phyloP scores from a whole-genome alignment of 1,139 yeast species.

The Sugiyamaella xylanicola region DNA sequence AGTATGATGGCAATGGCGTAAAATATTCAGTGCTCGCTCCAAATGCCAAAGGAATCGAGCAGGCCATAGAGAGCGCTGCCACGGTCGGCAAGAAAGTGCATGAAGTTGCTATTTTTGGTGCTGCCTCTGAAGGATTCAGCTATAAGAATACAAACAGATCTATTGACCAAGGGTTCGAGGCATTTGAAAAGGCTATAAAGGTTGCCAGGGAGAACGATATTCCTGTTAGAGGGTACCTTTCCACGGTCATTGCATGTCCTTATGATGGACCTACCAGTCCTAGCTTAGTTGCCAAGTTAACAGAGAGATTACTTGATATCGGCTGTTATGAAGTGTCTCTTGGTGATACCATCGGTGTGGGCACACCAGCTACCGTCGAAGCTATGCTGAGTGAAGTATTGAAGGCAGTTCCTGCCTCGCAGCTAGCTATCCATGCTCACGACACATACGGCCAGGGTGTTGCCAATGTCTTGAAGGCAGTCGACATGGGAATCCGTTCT shows the following conservation, averaged over 20 bases:
- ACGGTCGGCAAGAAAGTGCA: conserved; percentile 28
- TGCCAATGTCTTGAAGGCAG: conserved; percentile 41
- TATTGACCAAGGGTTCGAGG: conserved; percentile 37
- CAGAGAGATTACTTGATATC: conserved; percentile 37
- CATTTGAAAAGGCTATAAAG: conserved; percentile 36
- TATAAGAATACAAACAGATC: conserved; percentile 40
- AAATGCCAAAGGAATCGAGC: conserved; percentile 39
- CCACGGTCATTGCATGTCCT: conserved; percentile 44
- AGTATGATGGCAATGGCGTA: conserved; percentile 32
- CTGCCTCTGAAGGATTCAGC: conserved; percentile 43
- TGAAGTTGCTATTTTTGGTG: conserved; percentile 43
- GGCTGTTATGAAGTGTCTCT: conserved; percentile 45
- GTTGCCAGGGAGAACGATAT: conserved; percentile 35
- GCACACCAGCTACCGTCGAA: conserved; percentile 39
- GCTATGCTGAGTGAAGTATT: conserved; percentile 36
- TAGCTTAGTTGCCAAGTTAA: conserved; percentile 35
- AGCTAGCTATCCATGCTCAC: conserved; percentile 44
- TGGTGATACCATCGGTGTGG: conserved; percentile 45
- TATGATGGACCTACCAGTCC: conserved; percentile 44
- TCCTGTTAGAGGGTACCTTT: conserved; percentile 41
- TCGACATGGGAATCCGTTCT: conserved; percentile 41
- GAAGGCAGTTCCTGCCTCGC: conserved; percentile 33
- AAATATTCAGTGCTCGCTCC: conserved; percentile 42
- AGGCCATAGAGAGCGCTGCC: conserved; percentile 35
- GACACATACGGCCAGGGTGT: conserved; percentile 46